Evolutionary conservation across 768 basidiomycete genomes (phyloP).

Genomic region (Pleurotus sapidus): DNA sequence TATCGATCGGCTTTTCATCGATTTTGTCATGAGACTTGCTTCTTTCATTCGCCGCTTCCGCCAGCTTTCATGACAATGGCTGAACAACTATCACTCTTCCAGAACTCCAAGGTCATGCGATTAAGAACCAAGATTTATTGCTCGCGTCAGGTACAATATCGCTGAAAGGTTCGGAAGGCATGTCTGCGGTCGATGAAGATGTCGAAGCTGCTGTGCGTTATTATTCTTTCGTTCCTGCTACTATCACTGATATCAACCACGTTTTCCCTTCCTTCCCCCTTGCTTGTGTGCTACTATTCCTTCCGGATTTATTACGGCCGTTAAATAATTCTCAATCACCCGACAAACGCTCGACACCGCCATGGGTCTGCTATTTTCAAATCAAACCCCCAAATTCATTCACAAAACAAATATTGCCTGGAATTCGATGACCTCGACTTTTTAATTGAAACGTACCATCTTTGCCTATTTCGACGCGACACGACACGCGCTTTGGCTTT

Average conservation of each 20-base stretch:
- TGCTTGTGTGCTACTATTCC: neutral
- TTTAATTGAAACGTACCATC: no score
- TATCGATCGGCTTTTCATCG: slow-evolving; percentile 5
- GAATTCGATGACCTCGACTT: no score
- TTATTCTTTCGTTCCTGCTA: slow-evolving; percentile 15
- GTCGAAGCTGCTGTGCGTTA: slow-evolving; percentile 76
- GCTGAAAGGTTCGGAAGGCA: slow-evolving; percentile 75
- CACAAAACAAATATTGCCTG: neutral
- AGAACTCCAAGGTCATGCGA: slow-evolving; percentile 97
- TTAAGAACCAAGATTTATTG: slow-evolving; percentile 93
- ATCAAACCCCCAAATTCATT: neutral
- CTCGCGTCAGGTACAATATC: slow-evolving; percentile 86
- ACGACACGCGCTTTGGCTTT: neutral
- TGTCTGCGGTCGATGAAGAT: slow-evolving; percentile 89
- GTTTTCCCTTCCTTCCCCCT: neutral
- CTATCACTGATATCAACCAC: slow-evolving; percentile 1
- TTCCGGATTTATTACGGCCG: neutral
- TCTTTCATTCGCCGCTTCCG: slow-evolving; percentile 9
- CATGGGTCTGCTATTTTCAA: no score
- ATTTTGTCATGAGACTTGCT: slow-evolving; percentile 17
- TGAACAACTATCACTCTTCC: slow-evolving; percentile 9
- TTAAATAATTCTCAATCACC: no score
- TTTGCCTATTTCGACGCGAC: no score
- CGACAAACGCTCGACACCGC: no score
- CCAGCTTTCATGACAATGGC: slow-evolving; percentile 1